Evolutionary conservation across 768 basidiomycete species (phyloP).

Genomic region (Pulveroboletus ravenelii): DNA sequence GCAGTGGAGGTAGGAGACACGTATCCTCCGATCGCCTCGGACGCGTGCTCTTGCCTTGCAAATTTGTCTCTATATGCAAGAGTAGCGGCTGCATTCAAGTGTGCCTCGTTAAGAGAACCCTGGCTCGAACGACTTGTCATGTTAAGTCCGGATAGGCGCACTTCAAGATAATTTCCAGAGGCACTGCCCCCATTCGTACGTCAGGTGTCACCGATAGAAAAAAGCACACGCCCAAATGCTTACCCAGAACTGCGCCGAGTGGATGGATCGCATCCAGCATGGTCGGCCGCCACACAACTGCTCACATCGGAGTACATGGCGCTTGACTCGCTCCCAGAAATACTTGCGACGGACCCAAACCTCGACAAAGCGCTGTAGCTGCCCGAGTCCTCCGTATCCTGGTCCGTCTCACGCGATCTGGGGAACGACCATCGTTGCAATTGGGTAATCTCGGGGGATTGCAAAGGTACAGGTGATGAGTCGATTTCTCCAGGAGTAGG

Average conservation of each 20-base stretch:
- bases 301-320: constrained; percentile 45
- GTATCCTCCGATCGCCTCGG: constrained; percentile 30
- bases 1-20: constrained; percentile 44
- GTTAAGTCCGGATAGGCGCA: constrained; percentile 29
- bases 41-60: constrained; percentile 17
- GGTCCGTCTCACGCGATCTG: constrained; percentile 37
- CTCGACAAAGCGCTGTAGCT: constrained; percentile 46
- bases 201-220: constrained; percentile 21
- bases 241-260: constrained; percentile 32
- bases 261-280: constrained; percentile 30
- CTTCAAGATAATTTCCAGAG: constrained; percentile 28
- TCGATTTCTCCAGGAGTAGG: constrained; percentile 45
- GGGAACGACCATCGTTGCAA: constrained; percentile 42
- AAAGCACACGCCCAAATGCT: constrained; percentile 6
- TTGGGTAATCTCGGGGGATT: constrained; percentile 43
- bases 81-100: constrained; percentile 15
- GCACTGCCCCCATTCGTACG: constrained; percentile 23
- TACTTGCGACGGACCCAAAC: constrained; percentile 58
- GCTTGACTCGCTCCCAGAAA: constrained; percentile 58
- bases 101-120: constrained; percentile 30
- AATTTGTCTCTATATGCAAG: constrained; percentile 27
- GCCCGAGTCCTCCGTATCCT: constrained; percentile 49
- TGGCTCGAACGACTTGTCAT: constrained; percentile 31
- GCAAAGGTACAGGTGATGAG: constrained; percentile 17
- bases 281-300: constrained; percentile 32